Conservation (phyloP, 2,329 filamentous ascomycete species). For the Helminthosporium solani region DNA sequence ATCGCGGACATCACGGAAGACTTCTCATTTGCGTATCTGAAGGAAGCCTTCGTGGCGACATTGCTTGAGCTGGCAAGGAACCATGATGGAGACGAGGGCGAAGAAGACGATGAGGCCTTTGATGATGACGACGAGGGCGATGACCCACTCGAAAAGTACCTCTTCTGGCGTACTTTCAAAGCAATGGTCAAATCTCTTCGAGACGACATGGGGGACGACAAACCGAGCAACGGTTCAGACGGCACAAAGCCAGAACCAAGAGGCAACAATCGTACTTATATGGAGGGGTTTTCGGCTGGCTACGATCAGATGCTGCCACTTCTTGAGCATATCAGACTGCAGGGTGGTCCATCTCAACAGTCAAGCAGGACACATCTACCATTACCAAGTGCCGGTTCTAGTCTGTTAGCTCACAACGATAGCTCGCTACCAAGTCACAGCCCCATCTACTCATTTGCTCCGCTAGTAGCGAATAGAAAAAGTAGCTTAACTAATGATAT, state of each 20-base stretch:
- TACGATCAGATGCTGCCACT: conserved; percentile 22
- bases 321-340: conserved; percentile 21
- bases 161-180: conserved; percentile 63
- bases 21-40: conserved; percentile 71
- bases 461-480: conserved; percentile 11
- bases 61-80: conserved; percentile 58
- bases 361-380: conserved; percentile 24
- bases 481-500: conserved; percentile 8
- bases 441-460: conserved; percentile 16
- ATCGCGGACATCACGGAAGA: conserved; percentile 62
- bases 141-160: conserved; percentile 52
- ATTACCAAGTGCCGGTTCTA: conserved; percentile 9
- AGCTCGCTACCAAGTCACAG: conserved; percentile 10
- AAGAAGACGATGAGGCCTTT: conserved; percentile 12
- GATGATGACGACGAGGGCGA: conserved; percentile 40
- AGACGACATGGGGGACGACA: conserved; percentile 53
- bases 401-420: conserved; percentile 8
- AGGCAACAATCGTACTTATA: conserved; percentile 10
- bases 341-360: conserved; percentile 17
- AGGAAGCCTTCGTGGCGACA: conserved; percentile 67
- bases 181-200: conserved; percentile 62
- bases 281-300: conserved; percentile 23
- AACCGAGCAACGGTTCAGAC: neutral
- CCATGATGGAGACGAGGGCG: conserved; percentile 16
- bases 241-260: conserved; percentile 4